Percentiles rank a stretch among this genome's conserved stretches.
Conservation (phyloP, 148 eudicot genomes). For the Beta vulgaris region DNA sequence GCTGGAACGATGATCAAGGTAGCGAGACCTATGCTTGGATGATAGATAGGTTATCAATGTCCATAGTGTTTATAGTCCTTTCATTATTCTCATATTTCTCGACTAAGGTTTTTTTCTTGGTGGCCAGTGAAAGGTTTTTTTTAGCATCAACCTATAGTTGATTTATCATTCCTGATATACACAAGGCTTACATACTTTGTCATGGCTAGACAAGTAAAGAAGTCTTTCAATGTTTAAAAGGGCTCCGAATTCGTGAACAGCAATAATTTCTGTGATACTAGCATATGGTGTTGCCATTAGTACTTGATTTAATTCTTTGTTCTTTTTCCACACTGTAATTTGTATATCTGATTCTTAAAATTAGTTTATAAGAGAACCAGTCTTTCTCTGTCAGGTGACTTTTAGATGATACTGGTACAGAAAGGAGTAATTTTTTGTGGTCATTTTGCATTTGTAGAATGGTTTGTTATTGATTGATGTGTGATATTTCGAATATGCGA, state of each 20-base stretch:
- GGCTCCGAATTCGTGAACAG: neutral
- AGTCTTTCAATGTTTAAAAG: neutral
- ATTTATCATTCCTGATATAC: neutral
- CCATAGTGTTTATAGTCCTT: slow-evolving; percentile 15
- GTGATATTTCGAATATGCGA: too few relatives aligned
- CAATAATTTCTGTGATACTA: neutral
- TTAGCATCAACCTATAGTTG: slow-evolving; percentile 20
- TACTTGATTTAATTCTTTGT: too few relatives aligned
- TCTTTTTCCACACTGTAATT: too few relatives aligned
- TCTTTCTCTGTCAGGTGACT: too few relatives aligned
- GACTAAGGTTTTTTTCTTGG: slow-evolving; percentile 1
- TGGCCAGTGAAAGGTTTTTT: slow-evolving; percentile 3
- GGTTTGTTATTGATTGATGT: too few relatives aligned
- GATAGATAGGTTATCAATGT: neutral
- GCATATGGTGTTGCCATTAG: too few relatives aligned
- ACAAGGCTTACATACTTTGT: neutral
- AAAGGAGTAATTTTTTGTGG: too few relatives aligned
- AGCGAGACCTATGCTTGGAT: neutral
- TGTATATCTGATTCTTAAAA: too few relatives aligned
- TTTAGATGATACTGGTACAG: too few relatives aligned
- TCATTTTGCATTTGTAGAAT: too few relatives aligned
- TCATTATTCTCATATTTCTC: neutral
- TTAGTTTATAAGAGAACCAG: too few relatives aligned
- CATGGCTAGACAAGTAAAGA: neutral
- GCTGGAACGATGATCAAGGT: slow-evolving; percentile 10